These are phyloP conservation scores for Chrysoporthe austroafricana DNA, from an alignment of 2,329 filamentous ascomycete species.

Conservation along the genomic window DNA sequence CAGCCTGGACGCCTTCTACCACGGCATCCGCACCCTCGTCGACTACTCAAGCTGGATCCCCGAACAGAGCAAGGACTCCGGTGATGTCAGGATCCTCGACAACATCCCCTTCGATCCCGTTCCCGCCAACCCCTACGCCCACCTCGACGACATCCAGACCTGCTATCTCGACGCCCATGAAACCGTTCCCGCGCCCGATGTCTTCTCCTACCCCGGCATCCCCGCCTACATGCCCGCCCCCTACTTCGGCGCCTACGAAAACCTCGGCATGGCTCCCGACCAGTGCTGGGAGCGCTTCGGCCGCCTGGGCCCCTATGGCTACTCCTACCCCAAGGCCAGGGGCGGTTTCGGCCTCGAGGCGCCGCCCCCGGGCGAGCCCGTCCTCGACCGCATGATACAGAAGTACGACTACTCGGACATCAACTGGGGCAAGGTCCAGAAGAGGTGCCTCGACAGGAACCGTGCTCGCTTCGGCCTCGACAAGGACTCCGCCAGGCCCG, in stretches of 20 bases:
- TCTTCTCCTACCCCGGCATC: conserved; percentile 62
- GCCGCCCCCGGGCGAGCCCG: conserved; percentile 63
- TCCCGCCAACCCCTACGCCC: conserved; percentile 21
- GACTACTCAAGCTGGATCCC: conserved; percentile 27
- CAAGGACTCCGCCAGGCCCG: conserved; percentile 19
- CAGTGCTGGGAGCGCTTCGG: conserved; percentile 71
- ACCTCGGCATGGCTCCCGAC: conserved; percentile 63
- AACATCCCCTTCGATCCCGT: conserved; percentile 21
- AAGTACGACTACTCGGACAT: conserved; percentile 64
- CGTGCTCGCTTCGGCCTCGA: conserved; percentile 61
- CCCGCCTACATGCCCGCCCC: conserved; percentile 63
- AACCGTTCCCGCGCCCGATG: conserved; percentile 52
- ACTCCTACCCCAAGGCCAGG: conserved; percentile 61
- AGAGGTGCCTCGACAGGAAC: conserved; percentile 68
- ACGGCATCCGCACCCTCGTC: conserved; percentile 28
- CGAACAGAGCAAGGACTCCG: conserved; percentile 24
- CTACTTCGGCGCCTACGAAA: conserved; percentile 65
- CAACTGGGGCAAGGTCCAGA: conserved; percentile 73
- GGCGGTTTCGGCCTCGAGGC: conserved; percentile 66
- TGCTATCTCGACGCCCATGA: conserved; percentile 58
- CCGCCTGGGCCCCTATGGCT: conserved; percentile 71
- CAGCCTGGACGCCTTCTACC: conserved; percentile 27
- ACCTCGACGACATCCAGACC: conserved; percentile 31
- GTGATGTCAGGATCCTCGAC: conserved; percentile 25
- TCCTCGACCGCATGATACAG: conserved; percentile 50